Conservation (phyloP, 1,284 basidiomycete genomes). For the Sanghuangporus sanghuang region DNA sequence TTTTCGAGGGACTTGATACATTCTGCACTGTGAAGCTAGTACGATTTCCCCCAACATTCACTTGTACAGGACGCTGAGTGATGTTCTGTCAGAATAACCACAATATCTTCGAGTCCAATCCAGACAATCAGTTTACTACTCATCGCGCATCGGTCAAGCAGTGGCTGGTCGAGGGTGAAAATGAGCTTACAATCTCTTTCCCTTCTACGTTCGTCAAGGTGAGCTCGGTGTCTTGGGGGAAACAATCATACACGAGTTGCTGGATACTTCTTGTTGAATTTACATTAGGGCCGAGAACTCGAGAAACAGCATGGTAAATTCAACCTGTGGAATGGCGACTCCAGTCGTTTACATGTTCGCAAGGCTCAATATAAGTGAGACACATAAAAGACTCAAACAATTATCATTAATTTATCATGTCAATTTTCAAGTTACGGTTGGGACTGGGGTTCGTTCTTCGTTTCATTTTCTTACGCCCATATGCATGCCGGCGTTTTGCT, state of each 20-base stretch:
- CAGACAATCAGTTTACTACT: constrained; percentile 75
- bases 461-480: not conserved
- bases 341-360: constrained; percentile 79
- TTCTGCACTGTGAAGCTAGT: constrained; percentile 70
- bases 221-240: constrained; percentile 17
- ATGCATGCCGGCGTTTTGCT: too few species aligned
- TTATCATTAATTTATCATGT: not conserved
- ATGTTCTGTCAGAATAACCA: not conserved
- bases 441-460: constrained; percentile 66
- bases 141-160: constrained; percentile 45
- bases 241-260: not conserved
- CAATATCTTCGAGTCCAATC: constrained; percentile 29
- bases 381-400: not conserved
- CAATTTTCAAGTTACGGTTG: constrained; percentile 65
- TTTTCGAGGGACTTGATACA: constrained; percentile 88
- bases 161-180: constrained; percentile 47
- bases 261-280: not conserved
- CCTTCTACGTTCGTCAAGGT: constrained; percentile 72
- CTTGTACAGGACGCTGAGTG: not conserved
- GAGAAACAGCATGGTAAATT: constrained; percentile 57
- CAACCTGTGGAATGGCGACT: constrained; percentile 82
- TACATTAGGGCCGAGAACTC: constrained; percentile 52
- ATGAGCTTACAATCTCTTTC: constrained; percentile 70
- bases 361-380: constrained; percentile 84
- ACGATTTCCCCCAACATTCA: constrained; percentile 25